Evolutionary conservation across 306 rosid species (phyloP), one percentile per base, ranked within the genome.

Genomic region (Biancaea sappan): DNA sequence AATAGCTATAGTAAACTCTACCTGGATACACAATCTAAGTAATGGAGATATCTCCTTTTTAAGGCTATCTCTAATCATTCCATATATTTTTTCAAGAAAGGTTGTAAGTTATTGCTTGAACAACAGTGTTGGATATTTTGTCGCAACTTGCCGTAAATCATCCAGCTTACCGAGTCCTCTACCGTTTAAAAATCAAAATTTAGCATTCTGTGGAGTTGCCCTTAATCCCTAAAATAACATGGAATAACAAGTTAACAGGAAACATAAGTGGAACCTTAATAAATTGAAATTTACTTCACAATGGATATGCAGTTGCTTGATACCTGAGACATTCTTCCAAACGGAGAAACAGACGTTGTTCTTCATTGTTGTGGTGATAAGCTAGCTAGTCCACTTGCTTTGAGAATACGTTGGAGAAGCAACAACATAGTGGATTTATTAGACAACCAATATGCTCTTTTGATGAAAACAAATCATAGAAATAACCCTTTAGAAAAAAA

Each of bases 41-140:
- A 89, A 67, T 3, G 88, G 89, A 24, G 91, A 86, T 61, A 82
- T 89, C 82, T 81, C 91, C 72, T 85, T 88, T 85, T 86, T 89
- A 28, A 89, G 68, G 6, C 50, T 44, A 19, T 44, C 50, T 44
- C 50, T 44, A 13, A 44, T 44, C 50, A 44, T 44, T 44, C 50
- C 50, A 44, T 44, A 44, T 44, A 44, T 44, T 44, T 44, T 44
- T 44, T 44, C 50, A 4, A 44, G 50, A 19, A 44, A 44, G 19
- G 50, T 19, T 3, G 50, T 44, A 44, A 44, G 50, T 19, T 44
- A 19, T 19, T 44, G 50, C 50, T 44, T 44, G 15, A 44, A 44
- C 19, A 44, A 19, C 18, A 44, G 50, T 44, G 50, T 19, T 14
- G 50, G 50, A 44, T 44, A 44, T 44, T 44, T 44, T 44, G 50